phyloP scores from a whole-genome alignment of 2,329 filamentous ascomycete genomes.

The Dothidotthia symphoricarpi region DNA sequence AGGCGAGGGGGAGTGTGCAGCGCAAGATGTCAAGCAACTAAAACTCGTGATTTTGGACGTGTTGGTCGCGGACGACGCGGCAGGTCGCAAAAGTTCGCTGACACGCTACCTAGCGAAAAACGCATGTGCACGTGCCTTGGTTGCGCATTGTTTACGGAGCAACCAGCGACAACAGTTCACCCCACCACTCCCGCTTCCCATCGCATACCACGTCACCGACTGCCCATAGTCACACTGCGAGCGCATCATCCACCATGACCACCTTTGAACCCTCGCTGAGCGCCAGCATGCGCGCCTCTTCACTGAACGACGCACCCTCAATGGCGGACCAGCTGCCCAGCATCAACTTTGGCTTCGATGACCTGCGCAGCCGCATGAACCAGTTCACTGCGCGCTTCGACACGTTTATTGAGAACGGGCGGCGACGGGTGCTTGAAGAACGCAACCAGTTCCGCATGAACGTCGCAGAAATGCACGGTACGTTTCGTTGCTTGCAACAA shows the following conservation, averaged over 20 bases:
- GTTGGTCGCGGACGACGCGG: slow-evolving; percentile 5
- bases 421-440: slow-evolving; percentile 87
- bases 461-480: slow-evolving; percentile 86
- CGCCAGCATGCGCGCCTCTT: slow-evolving; percentile 60
- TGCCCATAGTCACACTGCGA: too few species aligned
- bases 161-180: slow-evolving; percentile 21
- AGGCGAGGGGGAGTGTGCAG: neutral
- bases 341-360: slow-evolving; percentile 95
- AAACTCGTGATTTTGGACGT: too few species aligned
- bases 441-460: slow-evolving; percentile 91
- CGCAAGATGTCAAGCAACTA: neutral
- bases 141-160: slow-evolving; percentile 30
- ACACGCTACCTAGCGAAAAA: slow-evolving; percentile 21
- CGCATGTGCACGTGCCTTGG: slow-evolving; percentile 31
- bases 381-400: slow-evolving; percentile 91
- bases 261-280: slow-evolving; percentile 70
- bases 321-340: slow-evolving; percentile 78
- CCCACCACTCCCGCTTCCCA: too few species aligned
- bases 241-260: slow-evolving; percentile 51
- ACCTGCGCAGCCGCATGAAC: slow-evolving; percentile 90
- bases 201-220: slow-evolving; percentile 23
- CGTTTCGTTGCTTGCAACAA: slow-evolving; percentile 18
- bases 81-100: slow-evolving; percentile 15
- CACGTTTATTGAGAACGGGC: slow-evolving; percentile 85
- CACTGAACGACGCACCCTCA: slow-evolving; percentile 57